Base-by-base conservation (phyloP, 345 rosid species). In the Acer yangbiense region DNA sequence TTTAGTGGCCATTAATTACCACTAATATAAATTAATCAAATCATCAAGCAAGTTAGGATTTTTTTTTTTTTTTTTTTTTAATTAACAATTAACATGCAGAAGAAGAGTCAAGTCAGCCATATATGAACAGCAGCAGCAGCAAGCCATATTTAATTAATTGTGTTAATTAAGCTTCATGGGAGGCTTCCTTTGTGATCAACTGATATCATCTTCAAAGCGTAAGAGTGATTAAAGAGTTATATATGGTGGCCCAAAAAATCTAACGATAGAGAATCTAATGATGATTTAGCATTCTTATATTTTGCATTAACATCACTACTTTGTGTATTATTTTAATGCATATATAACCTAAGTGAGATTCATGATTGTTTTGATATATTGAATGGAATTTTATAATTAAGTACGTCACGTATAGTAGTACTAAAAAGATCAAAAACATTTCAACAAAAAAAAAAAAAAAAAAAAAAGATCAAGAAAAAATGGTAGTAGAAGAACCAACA, bases 241-340 rank as follows among this genome's bases (percentile, higher is more conserved):
- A 29, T 35, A 35, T 32, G 68, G 80, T 82, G 85, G 81, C 69
- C 82, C 85, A 76, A 65, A 35, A 85, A 85, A 76, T 83, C 83
- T 71, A 76, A 63, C 39, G 14, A 72, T 76, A 65, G 79, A 79
- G 88, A 85, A 83, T 85, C 88, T 83, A 85, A 83, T 83, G 75
- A 82, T 82, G 80, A 78, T 72, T 72, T 77, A 73, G 74, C 84
- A 81, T 76, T 48, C 17, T 23, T 61, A 44, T 65, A 21, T 46
- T 25, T 32, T 64, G 50, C 69, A 83, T 54, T 68, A 67, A 81
- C 70, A 84, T 78, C 61, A 68, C 74, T 76, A 64, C 72, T 74
- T 79, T 62, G 12, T 29, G 72, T 55, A 65, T 81, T 69, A 62
- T 74, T 57, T 14, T 62, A 67, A 77, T 72, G 57, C 58, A 20